Evolutionary conservation across 768 basidiomycete species (phyloP).

Genomic region (Boletus subparvulus): DNA sequence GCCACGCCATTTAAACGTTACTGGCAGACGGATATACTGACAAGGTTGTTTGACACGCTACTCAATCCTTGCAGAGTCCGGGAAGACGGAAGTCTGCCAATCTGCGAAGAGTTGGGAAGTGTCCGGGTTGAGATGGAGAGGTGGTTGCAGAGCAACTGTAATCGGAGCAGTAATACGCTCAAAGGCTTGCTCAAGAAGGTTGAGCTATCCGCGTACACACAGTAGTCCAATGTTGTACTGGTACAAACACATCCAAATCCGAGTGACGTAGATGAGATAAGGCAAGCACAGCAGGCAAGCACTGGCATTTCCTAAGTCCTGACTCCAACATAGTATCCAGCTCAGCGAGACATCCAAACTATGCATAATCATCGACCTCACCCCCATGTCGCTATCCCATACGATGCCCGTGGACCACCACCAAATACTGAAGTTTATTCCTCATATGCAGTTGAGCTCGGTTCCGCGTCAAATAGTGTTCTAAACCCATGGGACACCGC

Average conservation of each 20-base stretch:
- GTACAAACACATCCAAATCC: constrained; percentile 20
- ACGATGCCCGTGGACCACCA: constrained; percentile 34
- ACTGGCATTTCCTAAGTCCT: background rate
- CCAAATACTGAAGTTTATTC: constrained; percentile 29
- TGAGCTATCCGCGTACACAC: constrained; percentile 49
- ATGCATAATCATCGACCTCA: constrained; percentile 35
- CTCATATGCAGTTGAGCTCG: constrained; percentile 32
- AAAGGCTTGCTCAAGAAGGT: constrained; percentile 85
- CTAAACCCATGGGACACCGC: constrained; percentile 37
- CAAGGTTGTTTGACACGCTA: constrained; percentile 74
- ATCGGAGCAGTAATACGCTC: constrained; percentile 75
- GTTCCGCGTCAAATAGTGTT: constrained; percentile 22
- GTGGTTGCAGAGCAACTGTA: constrained; percentile 86
- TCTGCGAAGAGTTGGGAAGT: constrained; percentile 62
- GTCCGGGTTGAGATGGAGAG: constrained; percentile 80
- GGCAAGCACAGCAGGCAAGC: background rate
- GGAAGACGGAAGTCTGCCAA: constrained; percentile 61
- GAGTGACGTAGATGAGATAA: constrained; percentile 23
- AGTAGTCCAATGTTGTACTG: constrained; percentile 8
- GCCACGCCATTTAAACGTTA: constrained; percentile 86
- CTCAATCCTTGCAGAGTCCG: constrained; percentile 76
- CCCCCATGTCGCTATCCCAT: constrained; percentile 40
- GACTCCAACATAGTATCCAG: background rate
- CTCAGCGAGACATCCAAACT: background rate
- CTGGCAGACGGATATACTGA: constrained; percentile 92